Evolutionary conservation across 768 basidiomycete species (phyloP), one percentile per base, ranked within the genome.

Genomic region (Rhizopogon salebrosus): DNA sequence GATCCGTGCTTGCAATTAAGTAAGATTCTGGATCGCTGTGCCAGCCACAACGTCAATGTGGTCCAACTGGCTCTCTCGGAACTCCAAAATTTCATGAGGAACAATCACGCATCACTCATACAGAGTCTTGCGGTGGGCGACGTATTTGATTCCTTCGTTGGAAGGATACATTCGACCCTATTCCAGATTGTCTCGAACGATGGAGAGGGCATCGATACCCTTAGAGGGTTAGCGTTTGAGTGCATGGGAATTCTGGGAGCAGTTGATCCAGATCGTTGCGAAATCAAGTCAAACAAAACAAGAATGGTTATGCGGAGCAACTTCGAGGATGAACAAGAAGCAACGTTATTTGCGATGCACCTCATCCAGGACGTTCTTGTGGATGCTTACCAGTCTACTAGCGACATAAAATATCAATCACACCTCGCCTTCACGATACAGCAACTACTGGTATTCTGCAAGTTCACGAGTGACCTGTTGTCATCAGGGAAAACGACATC

Each of bases 211-310:
- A 77, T 78, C 5, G 87, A 94, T 41, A 62, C 75, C 1, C 62
- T 93, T 8, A 83, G 84, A 16, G 71, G 82, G 39, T 68, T 89
- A 18, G 87, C 92, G 1, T 94, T 87, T 62, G 91, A 97, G 63
- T 97, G 92, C 64, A 83, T 98, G 51, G 93, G 95, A 1, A 80
- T 91, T 20, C 71, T 98, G 11, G 97, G 97, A 6, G 97, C 97
- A 2, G 78, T 95, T 16, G 97, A 99, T 68, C 95, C 95, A 0
- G 95, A 98, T 72, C 80, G 97, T 45, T 88, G 89, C 61, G 87
- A 91, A 57, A 75, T 92, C 18, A 71, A 73, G 1, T 65, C 76
- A 27, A 71, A 69, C 35, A 84, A 87, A 56, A 68, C 79, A 2
- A 77, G 78, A 40, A 86, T 89, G 70, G 78, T 93, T 41, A 77